phyloP scores from a whole-genome alignment of 176 grass and related monocot species.

The Tillandsia fasciculata region DNA sequence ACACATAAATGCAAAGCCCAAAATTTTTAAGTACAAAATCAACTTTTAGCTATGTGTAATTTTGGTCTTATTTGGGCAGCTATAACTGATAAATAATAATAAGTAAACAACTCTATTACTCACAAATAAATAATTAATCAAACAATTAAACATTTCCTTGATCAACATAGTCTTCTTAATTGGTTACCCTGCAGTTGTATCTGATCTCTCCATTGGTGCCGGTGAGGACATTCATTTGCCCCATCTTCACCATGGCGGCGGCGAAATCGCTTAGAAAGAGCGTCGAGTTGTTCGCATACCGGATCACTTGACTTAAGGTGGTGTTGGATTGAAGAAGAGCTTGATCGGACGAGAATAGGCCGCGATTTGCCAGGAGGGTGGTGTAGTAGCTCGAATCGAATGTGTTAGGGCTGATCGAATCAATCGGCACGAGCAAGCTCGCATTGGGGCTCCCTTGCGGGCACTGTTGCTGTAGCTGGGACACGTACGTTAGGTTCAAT shows the following conservation, averaged over 20 bases:
- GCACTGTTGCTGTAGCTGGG: constrained; percentile 51
- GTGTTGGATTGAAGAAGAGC: constrained; percentile 36
- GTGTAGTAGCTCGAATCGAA: constrained; percentile 86
- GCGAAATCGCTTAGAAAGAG: constrained; percentile 64
- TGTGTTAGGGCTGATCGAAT: constrained; percentile 39
- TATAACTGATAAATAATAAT: too few species aligned
- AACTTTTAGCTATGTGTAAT: too few species aligned
- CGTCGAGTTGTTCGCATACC: constrained; percentile 42
- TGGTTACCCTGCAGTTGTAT: constrained; percentile 54
- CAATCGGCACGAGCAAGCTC: constrained; percentile 49
- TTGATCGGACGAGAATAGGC: constrained; percentile 70
- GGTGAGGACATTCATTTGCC: constrained; percentile 49
- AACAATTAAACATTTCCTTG: neutral
- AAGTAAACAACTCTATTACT: too few species aligned
- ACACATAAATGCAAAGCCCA: too few species aligned
- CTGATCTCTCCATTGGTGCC: constrained; percentile 51
- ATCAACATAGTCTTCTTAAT: constrained; percentile 8
- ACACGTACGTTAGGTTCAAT: constrained; percentile 52
- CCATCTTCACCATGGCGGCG: constrained; percentile 74
- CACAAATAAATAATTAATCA: too few species aligned
- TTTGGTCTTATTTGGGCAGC: too few species aligned
- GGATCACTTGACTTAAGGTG: constrained; percentile 52
- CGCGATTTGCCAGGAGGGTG: constrained; percentile 53
- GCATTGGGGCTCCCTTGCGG: constrained; percentile 14
- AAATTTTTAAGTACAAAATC: too few species aligned